These are phyloP conservation scores for Monosporascus sp. DNA, from an alignment of 2,329 filamentous ascomycete species.

Conservation along the genomic window DNA sequence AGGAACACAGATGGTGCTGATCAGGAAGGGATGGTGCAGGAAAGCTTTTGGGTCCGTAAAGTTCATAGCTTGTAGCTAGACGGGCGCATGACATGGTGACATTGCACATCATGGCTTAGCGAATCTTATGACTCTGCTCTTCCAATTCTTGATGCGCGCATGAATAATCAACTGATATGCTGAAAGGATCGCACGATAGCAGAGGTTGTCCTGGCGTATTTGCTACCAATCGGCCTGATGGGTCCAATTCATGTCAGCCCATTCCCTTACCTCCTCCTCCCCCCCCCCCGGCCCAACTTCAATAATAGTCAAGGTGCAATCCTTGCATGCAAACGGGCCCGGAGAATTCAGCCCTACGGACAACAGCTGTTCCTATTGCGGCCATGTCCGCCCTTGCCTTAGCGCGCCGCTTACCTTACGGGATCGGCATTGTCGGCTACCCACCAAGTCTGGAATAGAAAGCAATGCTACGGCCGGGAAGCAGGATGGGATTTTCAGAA, in stretches of 20 bases:
- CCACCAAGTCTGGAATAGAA: not conserved
- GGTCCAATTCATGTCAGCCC: too few relatives aligned
- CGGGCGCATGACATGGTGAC: not conserved
- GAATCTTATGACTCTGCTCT: not conserved
- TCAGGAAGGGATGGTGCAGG: not conserved
- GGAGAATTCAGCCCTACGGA: conserved; percentile 6
- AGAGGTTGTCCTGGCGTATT: too few relatives aligned
- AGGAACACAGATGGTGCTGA: too few relatives aligned
- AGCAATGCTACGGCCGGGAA: not conserved
- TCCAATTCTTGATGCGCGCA: too few relatives aligned
- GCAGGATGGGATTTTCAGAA: not conserved
- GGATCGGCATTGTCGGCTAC: conserved; percentile 7
- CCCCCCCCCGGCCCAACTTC: too few relatives aligned
- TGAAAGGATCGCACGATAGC: too few relatives aligned
- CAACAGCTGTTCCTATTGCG: not conserved
- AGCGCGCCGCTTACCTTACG: conserved; percentile 8
- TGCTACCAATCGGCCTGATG: too few relatives aligned
- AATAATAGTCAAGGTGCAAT: not conserved
- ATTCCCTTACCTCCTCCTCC: too few relatives aligned
- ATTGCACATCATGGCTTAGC: not conserved
- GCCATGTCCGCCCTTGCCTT: conserved; percentile 9
- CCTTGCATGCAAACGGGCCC: not conserved
- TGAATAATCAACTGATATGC: too few relatives aligned
- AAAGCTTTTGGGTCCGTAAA: not conserved
- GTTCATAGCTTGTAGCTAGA: not conserved